A percentile compares a stretch with the other conserved stretches of the same genome.
These are phyloP conservation scores for Durotheca rogersii DNA, from an alignment of 495 filamentous ascomycete species.

Conservation along the genomic window DNA sequence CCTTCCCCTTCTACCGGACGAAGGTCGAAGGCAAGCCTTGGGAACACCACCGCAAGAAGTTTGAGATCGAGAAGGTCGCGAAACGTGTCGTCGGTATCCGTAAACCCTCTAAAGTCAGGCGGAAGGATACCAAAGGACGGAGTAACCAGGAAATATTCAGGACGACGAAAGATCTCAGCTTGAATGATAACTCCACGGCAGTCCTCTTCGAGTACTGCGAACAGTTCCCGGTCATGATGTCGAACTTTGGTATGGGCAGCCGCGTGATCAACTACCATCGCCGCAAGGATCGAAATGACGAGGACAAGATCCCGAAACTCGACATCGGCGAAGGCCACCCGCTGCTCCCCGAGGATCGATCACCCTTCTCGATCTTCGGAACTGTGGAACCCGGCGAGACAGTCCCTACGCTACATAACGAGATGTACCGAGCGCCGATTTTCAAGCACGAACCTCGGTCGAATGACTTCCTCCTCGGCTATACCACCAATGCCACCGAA, in stretches of 20 bases:
- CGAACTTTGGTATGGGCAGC: conserved; percentile 96
- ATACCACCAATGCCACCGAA: conserved; percentile 69
- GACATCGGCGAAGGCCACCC: conserved; percentile 80
- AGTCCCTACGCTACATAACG: conserved; percentile 86
- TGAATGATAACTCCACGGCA: conserved; percentile 83
- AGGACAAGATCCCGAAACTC: conserved; percentile 49
- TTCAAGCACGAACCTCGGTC: conserved; percentile 78
- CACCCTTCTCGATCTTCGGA: conserved; percentile 93
- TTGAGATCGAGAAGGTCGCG: conserved; percentile 57
- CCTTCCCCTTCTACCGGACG: conserved; percentile 92
- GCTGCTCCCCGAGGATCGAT: conserved; percentile 88
- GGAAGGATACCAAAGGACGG: conserved; percentile 75
- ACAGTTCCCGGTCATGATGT: conserved; percentile 84
- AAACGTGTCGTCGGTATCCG: conserved; percentile 56
- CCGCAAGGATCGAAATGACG: conserved; percentile 77
- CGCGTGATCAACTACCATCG: conserved; percentile 96
- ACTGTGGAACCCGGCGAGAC: conserved; percentile 86
- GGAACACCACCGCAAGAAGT: conserved; percentile 82
- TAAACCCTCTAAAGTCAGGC: conserved; percentile 68
- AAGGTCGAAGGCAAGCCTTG: conserved; percentile 79
- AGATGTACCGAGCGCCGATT: conserved; percentile 91
- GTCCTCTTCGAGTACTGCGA: conserved; percentile 94
- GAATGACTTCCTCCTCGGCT: conserved; percentile 85
- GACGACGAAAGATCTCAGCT: conserved; percentile 70
- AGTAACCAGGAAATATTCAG: conserved; percentile 72